A percentile compares a stretch with the other conserved stretches of the same genome.
Evolutionary conservation across 1,139 yeast genomes (phyloP).

Genomic region (Diutina catenulata): DNA sequence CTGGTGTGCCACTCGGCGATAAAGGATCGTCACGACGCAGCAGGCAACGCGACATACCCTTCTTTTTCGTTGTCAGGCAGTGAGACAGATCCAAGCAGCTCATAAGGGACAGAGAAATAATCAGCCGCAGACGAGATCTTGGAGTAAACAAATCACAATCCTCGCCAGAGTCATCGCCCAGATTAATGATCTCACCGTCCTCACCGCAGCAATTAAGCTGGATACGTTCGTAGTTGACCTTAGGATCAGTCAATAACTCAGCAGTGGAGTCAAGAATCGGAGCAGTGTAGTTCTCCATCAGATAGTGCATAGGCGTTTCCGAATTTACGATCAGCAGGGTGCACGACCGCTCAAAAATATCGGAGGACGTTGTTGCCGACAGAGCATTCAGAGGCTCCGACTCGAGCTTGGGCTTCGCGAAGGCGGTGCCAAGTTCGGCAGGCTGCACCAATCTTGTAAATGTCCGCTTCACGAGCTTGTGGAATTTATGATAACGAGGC

Average conservation of each 20-base stretch:
- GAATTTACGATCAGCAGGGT: background rate
- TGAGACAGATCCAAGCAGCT: background rate
- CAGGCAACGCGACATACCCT: background rate
- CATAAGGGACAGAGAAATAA: slow-evolving; percentile 3
- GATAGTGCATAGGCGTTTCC: slow-evolving; percentile 15
- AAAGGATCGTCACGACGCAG: background rate
- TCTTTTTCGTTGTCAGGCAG: background rate
- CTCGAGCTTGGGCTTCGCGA: background rate
- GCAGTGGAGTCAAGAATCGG: slow-evolving; percentile 24
- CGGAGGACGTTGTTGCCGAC: background rate
- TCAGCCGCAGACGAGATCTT: background rate
- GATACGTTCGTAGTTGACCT: slow-evolving; percentile 11
- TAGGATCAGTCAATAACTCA: slow-evolving; percentile 19
- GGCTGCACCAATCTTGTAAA: background rate
- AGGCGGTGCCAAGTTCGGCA: background rate
- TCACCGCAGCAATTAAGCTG: slow-evolving; percentile 4
- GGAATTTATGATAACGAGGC: slow-evolving; percentile 3
- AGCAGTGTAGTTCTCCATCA: slow-evolving; percentile 18
- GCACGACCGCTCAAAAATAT: slow-evolving; percentile 3
- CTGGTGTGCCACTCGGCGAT: no score
- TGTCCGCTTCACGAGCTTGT: slow-evolving; percentile 2
- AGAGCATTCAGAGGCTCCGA: background rate
- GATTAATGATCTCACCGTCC: background rate
- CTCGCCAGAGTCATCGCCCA: slow-evolving; percentile 1
- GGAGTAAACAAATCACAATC: background rate